A percentile compares a stretch with the other conserved stretches of the same genome.
These are phyloP conservation scores for Globisporangium acanthophoron DNA, from an alignment of 352 stramenopile species.

Conservation along the genomic window DNA sequence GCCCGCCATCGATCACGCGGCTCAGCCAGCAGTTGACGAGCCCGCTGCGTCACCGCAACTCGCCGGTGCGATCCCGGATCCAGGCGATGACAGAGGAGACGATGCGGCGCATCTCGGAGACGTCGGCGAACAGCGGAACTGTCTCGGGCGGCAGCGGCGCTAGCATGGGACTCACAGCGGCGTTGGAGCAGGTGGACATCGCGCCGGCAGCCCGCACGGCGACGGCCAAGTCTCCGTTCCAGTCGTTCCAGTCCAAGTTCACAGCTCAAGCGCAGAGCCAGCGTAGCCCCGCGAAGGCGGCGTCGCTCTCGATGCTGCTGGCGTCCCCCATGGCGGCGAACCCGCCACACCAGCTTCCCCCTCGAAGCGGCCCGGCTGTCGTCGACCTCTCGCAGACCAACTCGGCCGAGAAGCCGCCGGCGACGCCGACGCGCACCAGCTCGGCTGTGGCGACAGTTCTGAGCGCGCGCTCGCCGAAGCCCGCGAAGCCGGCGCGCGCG, in stretches of 20 bases:
- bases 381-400: constrained; percentile 23
- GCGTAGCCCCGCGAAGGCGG: constrained; percentile 11
- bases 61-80: constrained; percentile 11
- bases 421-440: constrained; percentile 37
- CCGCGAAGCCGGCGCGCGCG: constrained; percentile 35
- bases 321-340: constrained; percentile 14
- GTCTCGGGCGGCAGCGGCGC: background rate
- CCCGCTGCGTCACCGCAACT: constrained; percentile 18
- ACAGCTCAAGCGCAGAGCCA: constrained; percentile 1
- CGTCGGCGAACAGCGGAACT: background rate
- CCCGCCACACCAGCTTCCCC: constrained; percentile 9
- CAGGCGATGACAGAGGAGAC: constrained; percentile 16
- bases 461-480: constrained; percentile 6
- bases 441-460: background rate
- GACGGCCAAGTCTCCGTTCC: constrained; percentile 66
- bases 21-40: constrained; percentile 17
- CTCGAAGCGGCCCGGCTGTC: constrained; percentile 25
- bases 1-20: constrained; percentile 12
- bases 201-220: constrained; percentile 21
- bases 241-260: constrained; percentile 78
- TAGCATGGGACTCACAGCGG: constrained; percentile 12
- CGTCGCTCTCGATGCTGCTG: constrained; percentile 6
- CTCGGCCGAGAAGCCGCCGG: constrained; percentile 12
- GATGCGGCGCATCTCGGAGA: constrained; percentile 13
- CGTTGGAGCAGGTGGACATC: constrained; percentile 30